Evolutionary conservation across 2,329 filamentous ascomycete genomes (phyloP).

Genomic region (Ampelomyces quisqualis): DNA sequence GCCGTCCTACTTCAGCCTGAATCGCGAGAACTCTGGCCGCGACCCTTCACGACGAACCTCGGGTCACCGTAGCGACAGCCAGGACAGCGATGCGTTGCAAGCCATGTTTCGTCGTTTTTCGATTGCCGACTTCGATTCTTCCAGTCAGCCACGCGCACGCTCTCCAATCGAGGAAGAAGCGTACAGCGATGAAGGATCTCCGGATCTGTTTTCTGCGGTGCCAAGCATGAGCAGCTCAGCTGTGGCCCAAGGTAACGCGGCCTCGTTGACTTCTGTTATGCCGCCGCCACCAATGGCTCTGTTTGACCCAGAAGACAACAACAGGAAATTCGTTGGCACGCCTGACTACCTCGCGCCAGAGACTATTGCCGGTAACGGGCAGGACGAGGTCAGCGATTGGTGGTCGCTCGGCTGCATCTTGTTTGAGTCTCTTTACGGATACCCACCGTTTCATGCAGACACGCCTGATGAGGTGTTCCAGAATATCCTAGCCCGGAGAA

Average conservation of each 20-base stretch:
- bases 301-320: conserved; percentile 92
- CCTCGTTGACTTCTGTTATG: conserved; percentile 71
- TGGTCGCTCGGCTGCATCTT: conserved; percentile 99
- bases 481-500: conserved; percentile 86
- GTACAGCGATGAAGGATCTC: conserved; percentile 71
- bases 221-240: conserved; percentile 55
- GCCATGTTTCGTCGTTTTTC: conserved; percentile 77
- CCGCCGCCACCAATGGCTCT: conserved; percentile 87
- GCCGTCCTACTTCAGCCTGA: conserved; percentile 90
- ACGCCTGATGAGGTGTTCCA: conserved; percentile 95
- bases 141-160: conserved; percentile 47
- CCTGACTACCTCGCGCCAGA: conserved; percentile 96
- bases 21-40: conserved; percentile 58
- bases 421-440: conserved; percentile 92
- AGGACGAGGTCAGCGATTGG: conserved; percentile 99
- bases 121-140: conserved; percentile 47
- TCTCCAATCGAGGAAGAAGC: conserved; percentile 73
- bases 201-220: conserved; percentile 71
- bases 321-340: conserved; percentile 90
- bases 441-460: conserved; percentile 87
- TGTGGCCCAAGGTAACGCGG: conserved; percentile 57
- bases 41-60: conserved; percentile 70
- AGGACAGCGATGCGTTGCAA: conserved; percentile 80
- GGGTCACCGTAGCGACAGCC: conserved; percentile 86
- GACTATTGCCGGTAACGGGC: conserved; percentile 90